Percentiles rank a stretch among this genome's conserved stretches.
These are phyloP conservation scores for Raphanus raphanistrum DNA, from an alignment of 345 rosid genomes.

Conservation along the genomic window DNA sequence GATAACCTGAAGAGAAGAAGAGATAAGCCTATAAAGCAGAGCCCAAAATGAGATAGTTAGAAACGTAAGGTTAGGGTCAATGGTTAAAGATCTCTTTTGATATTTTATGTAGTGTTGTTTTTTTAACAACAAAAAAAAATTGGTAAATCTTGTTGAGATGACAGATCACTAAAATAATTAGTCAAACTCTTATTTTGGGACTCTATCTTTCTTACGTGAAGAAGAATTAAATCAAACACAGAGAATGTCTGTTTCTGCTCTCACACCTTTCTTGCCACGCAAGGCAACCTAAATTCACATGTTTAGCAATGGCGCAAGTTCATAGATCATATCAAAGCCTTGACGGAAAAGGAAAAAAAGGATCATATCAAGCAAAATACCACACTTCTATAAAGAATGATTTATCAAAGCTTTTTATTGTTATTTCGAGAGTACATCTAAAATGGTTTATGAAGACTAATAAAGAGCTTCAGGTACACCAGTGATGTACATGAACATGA, in stretches of 20 bases:
- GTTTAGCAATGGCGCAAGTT: not conserved
- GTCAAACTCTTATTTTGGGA: slow-evolving; percentile 9
- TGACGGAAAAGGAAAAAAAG: no score
- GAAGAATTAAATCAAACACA: not conserved
- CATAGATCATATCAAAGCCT: not conserved
- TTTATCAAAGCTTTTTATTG: not conserved
- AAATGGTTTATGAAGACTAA: slow-evolving; percentile 15
- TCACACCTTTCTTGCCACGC: not conserved
- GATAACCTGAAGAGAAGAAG: not conserved
- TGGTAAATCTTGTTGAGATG: not conserved
- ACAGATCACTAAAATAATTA: not conserved
- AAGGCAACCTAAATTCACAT: not conserved
- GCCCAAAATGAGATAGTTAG: slow-evolving; percentile 10
- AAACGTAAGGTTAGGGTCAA: slow-evolving; percentile 7
- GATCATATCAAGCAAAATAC: not conserved
- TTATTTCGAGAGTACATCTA: slow-evolving; percentile 11
- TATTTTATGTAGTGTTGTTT: not conserved
- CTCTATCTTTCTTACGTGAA: not conserved
- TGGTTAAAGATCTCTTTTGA: slow-evolving; percentile 1
- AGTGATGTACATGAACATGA: slow-evolving; percentile 25
- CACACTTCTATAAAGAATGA: not conserved
- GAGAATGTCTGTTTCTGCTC: not conserved
- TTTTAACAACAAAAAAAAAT: not conserved
- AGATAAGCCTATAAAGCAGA: slow-evolving; percentile 20
- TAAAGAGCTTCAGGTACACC: slow-evolving; percentile 27